Base-by-base conservation (phyloP, 106 monocot genomes). In the Alisma plantagoaquatica region DNA sequence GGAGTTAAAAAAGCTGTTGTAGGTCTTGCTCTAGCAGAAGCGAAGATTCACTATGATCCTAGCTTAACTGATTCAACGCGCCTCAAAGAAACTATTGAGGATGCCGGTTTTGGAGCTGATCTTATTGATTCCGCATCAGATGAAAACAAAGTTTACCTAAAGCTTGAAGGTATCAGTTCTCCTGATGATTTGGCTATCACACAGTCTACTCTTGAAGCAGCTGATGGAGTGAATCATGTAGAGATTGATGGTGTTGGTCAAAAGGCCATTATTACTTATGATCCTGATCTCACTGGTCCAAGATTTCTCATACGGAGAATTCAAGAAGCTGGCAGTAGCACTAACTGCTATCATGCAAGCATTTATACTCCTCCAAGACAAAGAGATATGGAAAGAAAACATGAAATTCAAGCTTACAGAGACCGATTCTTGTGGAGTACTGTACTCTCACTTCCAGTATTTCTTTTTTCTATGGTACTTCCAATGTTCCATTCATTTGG, bases 21-120 rank as follows among this genome's bases (percentile, higher is more conserved):
- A 51, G 92, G 92, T 21, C 82, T 92, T 76, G 78, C 92, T 14
- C 82, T 92, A 31, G 86, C 86, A 72, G 92, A 92, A 79, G 86
- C 92, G 41, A 92, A 92, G 54, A 69, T 92, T 25, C 78, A 92
- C 53, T 92, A 73, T 71, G 92, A 86, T 54, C 82, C 82, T 11
- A 65, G 69, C 35, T 11, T 70, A 16, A 86, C 65, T n/a, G 69
- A 74, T 70, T 43, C 73, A 3, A 44, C 54, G 63, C 67, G 56
- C 31, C 51, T 92, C 14, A 65, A 79, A 49, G 63, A 79, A 56
- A 76, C 62, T 16, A 67, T 92, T 60, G 82, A 92, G 71, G 76
- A 92, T 77, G 82, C 82, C 10, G 92, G 92, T 23, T 92, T 92
- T 58, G 82, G 86, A 18, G 76, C 78, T 65, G 78, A 82, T 60